A percentile compares a stretch with the other conserved stretches of the same genome.
Conservation (phyloP, 2,329 filamentous ascomycete species). For the Cercospora sojina region DNA sequence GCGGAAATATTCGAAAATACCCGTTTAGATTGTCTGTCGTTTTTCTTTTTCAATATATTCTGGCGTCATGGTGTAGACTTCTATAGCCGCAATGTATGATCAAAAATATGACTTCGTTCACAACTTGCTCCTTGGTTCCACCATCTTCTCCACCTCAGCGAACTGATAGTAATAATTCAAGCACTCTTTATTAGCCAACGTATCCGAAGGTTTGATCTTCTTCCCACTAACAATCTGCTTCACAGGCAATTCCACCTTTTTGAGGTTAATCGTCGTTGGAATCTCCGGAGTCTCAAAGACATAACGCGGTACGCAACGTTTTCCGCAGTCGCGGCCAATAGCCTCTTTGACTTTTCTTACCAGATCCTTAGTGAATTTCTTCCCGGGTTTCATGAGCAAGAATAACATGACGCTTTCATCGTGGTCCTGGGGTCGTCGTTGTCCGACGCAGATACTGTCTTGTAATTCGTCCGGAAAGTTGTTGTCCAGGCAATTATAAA, state of each 20-base stretch:
- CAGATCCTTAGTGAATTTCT: conserved; percentile 55
- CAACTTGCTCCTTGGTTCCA: conserved; percentile 50
- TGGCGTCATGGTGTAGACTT: background rate
- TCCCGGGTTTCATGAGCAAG: conserved; percentile 59
- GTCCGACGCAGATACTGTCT: conserved; percentile 79
- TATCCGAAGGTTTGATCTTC: conserved; percentile 71
- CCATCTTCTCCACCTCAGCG: conserved; percentile 65
- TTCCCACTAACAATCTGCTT: conserved; percentile 80
- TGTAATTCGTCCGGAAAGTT: conserved; percentile 62
- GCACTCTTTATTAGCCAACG: conserved; percentile 72
- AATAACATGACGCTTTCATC: conserved; percentile 63
- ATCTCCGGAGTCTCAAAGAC: conserved; percentile 80
- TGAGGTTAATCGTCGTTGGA: conserved; percentile 79
- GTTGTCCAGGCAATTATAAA: conserved; percentile 71
- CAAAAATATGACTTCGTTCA: background rate
- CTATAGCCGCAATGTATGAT: background rate
- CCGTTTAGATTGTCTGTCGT: no score
- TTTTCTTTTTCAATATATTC: background rate
- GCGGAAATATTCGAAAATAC: no score
- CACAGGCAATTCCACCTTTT: conserved; percentile 81
- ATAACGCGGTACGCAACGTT: conserved; percentile 73
- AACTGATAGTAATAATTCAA: conserved; percentile 79
- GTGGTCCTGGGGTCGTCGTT: conserved; percentile 60
- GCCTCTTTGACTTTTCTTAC: conserved; percentile 61
- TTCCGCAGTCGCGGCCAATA: conserved; percentile 66